These are phyloP conservation scores for Hypoxylon subgilvum DNA, from an alignment of 495 filamentous ascomycete genomes.

Conservation along the genomic window DNA sequence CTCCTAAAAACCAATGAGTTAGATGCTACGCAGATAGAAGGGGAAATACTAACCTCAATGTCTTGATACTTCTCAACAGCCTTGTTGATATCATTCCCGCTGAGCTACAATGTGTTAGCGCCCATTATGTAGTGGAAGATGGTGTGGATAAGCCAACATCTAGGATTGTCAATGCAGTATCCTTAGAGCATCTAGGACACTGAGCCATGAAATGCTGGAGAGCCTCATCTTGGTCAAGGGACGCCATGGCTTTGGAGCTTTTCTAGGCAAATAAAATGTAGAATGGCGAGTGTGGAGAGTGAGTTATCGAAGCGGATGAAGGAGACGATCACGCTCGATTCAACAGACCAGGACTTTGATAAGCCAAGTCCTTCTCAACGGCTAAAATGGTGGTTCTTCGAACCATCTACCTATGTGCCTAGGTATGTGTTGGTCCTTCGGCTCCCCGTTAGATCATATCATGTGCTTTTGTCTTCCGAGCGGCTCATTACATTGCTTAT, in stretches of 20 bases:
- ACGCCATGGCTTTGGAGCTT: slow-evolving; percentile 7
- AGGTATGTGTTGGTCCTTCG: too few species aligned
- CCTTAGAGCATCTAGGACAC: slow-evolving; percentile 4
- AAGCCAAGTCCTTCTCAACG: too few species aligned
- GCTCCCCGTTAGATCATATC: too few species aligned
- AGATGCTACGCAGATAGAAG: background rate
- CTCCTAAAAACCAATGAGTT: background rate
- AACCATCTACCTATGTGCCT: too few species aligned
- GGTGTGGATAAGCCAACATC: background rate
- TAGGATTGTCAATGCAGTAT: slow-evolving; percentile 7
- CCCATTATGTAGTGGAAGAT: background rate
- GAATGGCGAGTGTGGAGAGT: too few species aligned
- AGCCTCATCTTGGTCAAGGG: background rate
- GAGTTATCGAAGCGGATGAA: too few species aligned
- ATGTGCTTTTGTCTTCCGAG: too few species aligned
- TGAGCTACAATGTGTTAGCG: slow-evolving; percentile 3
- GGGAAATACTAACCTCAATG: slow-evolving; percentile 7
- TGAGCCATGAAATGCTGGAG: slow-evolving; percentile 1
- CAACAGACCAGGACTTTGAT: too few species aligned
- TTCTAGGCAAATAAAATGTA: too few species aligned
- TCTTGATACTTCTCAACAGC: slow-evolving; percentile 4
- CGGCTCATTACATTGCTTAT: too few species aligned
- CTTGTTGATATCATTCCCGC: slow-evolving; percentile 4
- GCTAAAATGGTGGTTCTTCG: too few species aligned
- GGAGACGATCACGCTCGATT: too few species aligned